Evolutionary conservation across 2,329 filamentous ascomycete species (phyloP), one percentile per base, ranked within the genome.

Genomic region (Gaeumannomyces tritici): DNA sequence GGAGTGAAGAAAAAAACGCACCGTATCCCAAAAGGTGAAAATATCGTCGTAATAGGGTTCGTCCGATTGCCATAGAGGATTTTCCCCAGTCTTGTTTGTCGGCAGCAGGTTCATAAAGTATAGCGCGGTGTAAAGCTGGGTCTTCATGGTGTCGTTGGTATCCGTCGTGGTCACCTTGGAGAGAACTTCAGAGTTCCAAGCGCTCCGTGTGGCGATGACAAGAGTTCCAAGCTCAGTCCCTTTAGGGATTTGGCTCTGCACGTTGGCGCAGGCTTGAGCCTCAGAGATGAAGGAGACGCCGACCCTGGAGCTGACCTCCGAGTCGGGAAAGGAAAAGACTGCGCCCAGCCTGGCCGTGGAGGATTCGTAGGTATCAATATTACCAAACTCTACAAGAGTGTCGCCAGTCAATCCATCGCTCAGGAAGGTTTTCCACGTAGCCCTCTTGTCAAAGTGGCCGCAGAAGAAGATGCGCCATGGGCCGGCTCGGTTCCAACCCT

Each of bases 11-110:
- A 11, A 51, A 12, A 18, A 35, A n/a, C n/a, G 13, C 18, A 58
- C 29, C 60, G 75, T 59, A 63, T 84, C 82, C 88, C 88, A 90
- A 27, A 88, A 80, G 0, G 88, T 90, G 68, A 89, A 89, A 21
- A 87, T 83, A 63, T 90, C 88, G 63, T 89, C 84, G 68, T 88
- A 90, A 68, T 89, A 89, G 1, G 88, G 87, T 70, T 90, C 88
- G 0, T 70, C 67, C 1, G 84, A 86, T 1, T 74, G 70, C 87
- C 88, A 90, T 0, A 79, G 72, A 0, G 87, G 87, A 64, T 90
- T 90, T 69, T 90, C 88, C 0, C 86, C 87, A 0, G 87, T 89
- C 65, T 86, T 83, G 69, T 90, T 89, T 1, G 86, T 87, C 0
- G 88, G 87, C 42, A 89, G 81, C 15, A 90, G 72, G 63, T 85